Base-by-base conservation (phyloP, 2,329 filamentous ascomycete genomes). In the Hypoxylon sp. region DNA sequence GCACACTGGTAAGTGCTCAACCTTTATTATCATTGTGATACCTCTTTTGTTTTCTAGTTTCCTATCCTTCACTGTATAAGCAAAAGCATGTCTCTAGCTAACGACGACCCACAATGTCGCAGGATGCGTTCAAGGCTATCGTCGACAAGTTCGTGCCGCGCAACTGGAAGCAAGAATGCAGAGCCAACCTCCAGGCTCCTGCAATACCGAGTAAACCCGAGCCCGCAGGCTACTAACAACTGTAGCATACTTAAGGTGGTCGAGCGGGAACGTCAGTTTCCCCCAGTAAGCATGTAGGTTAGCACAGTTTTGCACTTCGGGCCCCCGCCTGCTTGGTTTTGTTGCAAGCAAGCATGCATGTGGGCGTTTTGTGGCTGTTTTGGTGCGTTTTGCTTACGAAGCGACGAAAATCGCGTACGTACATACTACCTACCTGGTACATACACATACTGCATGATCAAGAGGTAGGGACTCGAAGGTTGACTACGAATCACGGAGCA, bases 101-200 rank as follows among this genome's bases (percentile, higher is more conserved):
- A 66, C 34, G 5, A 50, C 14, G 14, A 45, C 46, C 72, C 57
- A 67, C 30, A 51, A 57, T 67, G 59, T 51, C 11, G 52, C 48
- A 93, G 90, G 89, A 91, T 62, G 93, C 95, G 0, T 99, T 99
- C 85, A 98, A 98, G 80, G 84, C 88, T 56, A 93, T 98, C 60
- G 93, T 96, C 2, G 95, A 98, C 80, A 93, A 93, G 75, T 97
- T 92, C 77, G 96, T 93, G 1, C 96, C 96, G 0, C 82, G 83
- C 64, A 87, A 94, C 78, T 98, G 94, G 95, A 86, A 81, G 70
- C 76, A 81, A 21, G 80, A 87, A 67, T 89, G 87, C 72, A 80
- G 80, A n/a, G 71, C 77, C 49, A 84, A 85, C 66, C 70, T 81
- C 17, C 77, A 79, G 23, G 78, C 75, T 7, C 80, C 85, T 0